These are phyloP conservation scores for Austroboletus novae-zelandiae DNA, from an alignment of 1,284 basidiomycete genomes.

Conservation along the genomic window DNA sequence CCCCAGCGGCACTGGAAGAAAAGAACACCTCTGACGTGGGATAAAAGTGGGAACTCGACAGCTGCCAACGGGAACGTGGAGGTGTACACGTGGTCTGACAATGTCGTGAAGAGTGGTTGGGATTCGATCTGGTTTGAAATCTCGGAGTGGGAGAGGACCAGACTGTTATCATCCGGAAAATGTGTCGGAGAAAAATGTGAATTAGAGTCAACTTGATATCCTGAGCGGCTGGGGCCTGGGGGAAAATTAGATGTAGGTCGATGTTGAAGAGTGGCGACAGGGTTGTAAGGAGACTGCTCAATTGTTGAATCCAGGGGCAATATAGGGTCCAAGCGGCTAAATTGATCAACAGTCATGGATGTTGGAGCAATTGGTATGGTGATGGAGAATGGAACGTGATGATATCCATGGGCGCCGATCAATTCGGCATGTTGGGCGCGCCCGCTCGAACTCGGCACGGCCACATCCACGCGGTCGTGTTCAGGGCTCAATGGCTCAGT, in stretches of 20 bases:
- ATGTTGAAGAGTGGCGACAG: not conserved
- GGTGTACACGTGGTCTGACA: not conserved
- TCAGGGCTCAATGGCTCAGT: not conserved
- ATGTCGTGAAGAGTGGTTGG: not conserved
- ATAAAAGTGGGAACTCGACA: slow-evolving; percentile 10
- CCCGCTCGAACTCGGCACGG: slow-evolving; percentile 4
- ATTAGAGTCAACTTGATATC: not conserved
- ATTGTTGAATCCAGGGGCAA: not conserved
- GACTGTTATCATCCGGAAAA: not conserved
- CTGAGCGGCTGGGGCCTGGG: not conserved
- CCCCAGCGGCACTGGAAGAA: slow-evolving; percentile 26
- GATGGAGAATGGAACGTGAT: not conserved
- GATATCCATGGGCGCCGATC: slow-evolving; percentile 5
- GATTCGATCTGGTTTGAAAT: not conserved
- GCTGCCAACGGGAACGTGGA: slow-evolving; percentile 7
- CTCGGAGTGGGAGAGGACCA: not conserved
- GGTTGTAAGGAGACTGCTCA: not conserved
- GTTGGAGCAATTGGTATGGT: slow-evolving; percentile 7
- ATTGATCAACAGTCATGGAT: not conserved
- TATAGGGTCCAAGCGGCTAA: not conserved
- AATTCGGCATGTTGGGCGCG: not conserved
- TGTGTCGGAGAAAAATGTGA: not conserved
- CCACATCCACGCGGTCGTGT: not conserved
- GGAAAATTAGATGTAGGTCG: not conserved
- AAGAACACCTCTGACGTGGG: not conserved